Evolutionary conservation across 306 rosid genomes (phyloP).

Genomic region (Fragaria iinumae): DNA sequence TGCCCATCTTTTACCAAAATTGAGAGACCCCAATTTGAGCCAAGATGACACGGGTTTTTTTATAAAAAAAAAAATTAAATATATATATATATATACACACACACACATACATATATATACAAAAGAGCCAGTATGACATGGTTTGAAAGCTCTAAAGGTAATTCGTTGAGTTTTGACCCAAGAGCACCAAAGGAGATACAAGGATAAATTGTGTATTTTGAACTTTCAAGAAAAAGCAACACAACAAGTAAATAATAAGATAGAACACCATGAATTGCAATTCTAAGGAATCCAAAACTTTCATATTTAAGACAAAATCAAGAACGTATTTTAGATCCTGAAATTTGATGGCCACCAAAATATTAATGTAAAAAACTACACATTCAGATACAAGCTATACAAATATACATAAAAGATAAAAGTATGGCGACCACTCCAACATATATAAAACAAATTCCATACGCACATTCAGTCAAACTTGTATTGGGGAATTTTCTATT

Average conservation of each 20-base stretch:
- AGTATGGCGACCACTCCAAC: not conserved
- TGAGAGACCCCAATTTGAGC: not conserved
- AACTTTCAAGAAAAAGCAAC: not conserved
- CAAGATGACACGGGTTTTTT: not conserved
- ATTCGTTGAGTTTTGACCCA: not conserved
- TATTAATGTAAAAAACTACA: not conserved
- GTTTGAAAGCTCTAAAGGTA: not conserved
- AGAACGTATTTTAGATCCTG: not conserved
- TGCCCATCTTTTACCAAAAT: not conserved
- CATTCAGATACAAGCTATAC: not conserved
- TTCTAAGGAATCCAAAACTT: not conserved
- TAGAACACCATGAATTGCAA: not conserved
- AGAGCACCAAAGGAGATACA: not conserved
- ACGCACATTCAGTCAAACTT: not conserved
- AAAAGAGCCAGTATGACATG: not conserved
- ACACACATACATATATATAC: too few relatives aligned
- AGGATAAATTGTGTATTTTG: not conserved
- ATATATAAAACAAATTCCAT: not conserved
- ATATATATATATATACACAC: too few relatives aligned
- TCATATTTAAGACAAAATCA: not conserved
- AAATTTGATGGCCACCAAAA: not conserved
- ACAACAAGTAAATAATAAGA: not conserved
- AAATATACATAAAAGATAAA: not conserved
- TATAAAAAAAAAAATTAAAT: too few relatives aligned
- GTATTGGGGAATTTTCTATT: not conserved